Percentiles rank a stretch among this genome's conserved stretches.
Evolutionary conservation across 164 flowering plant species (phyloP).

Genomic region (Magnolia sinica): DNA sequence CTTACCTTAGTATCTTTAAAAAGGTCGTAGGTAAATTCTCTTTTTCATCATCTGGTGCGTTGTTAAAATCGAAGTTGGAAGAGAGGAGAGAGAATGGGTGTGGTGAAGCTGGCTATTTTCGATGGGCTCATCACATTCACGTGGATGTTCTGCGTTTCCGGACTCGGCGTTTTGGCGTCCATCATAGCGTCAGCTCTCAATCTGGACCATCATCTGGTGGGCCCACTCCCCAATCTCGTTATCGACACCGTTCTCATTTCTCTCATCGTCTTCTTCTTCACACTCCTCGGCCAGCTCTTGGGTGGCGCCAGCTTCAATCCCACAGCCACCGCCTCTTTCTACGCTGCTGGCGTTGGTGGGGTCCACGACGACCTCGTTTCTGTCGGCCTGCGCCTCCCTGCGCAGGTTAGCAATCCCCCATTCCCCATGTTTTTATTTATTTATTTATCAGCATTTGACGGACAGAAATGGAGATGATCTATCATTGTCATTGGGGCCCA

Average conservation of each 20-base stretch:
- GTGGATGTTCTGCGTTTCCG: conserved; percentile 65
- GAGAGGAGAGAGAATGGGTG: background rate
- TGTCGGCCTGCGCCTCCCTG: conserved; percentile 74
- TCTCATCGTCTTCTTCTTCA: conserved; percentile 48
- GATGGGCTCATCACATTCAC: conserved; percentile 57
- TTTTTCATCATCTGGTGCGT: too few species aligned
- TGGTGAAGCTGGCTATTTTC: conserved; percentile 42
- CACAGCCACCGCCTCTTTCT: conserved; percentile 62
- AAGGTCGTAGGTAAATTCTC: too few species aligned
- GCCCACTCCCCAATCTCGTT: conserved; percentile 19
- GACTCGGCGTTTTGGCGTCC: conserved; percentile 40
- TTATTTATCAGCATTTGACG: too few species aligned
- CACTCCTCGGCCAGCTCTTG: conserved; percentile 36
- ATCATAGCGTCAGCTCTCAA: conserved; percentile 31
- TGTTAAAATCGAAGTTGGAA: too few species aligned
- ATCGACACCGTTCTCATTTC: conserved; percentile 42
- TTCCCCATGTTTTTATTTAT: background rate
- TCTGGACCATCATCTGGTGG: conserved; percentile 26
- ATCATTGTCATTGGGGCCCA: too few species aligned
- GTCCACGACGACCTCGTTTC: conserved; percentile 52
- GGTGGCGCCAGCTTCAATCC: conserved; percentile 90
- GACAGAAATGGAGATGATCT: too few species aligned
- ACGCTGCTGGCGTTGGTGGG: conserved; percentile 54
- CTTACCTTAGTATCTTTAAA: too few species aligned
- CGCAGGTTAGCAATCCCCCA: conserved; percentile 49